These are phyloP conservation scores for Pseudoscleropodium purum DNA, from an alignment of 225 moss, liverwort and hornwort species.

Conservation along the genomic window DNA sequence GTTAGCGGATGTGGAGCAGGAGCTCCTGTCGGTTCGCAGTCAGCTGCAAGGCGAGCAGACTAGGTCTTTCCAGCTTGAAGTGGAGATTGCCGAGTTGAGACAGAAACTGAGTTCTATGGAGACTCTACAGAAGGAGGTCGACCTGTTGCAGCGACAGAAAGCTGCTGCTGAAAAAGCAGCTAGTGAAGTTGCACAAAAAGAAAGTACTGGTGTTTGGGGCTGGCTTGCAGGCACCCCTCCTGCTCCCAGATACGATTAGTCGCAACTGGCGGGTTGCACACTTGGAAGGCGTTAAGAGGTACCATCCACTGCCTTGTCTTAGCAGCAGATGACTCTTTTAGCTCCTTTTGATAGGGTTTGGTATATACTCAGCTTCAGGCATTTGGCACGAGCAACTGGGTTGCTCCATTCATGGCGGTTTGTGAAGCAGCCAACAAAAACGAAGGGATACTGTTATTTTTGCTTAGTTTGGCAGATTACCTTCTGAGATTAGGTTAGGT, in stretches of 20 bases:
- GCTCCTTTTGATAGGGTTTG: constrained; percentile 5
- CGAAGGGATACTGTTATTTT: constrained; percentile 28
- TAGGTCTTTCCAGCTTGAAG: constrained; percentile 87
- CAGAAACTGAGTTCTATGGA: constrained; percentile 70
- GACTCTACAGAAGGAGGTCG: constrained; percentile 63
- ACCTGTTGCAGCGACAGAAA: constrained; percentile 59
- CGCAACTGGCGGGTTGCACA: background rate
- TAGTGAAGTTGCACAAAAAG: constrained; percentile 49
- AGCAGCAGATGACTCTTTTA: background rate
- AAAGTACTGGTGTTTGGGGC: constrained; percentile 65
- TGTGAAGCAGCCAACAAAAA: constrained; percentile 13
- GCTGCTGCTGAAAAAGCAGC: constrained; percentile 57
- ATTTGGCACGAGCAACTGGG: background rate
- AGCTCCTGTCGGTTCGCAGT: constrained; percentile 68
- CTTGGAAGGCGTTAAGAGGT: constrained; percentile 2
- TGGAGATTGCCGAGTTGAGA: constrained; percentile 80
- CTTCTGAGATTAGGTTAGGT: constrained; percentile 30
- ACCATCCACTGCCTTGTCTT: background rate
- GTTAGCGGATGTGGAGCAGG: constrained; percentile 78
- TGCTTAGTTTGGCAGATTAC: constrained; percentile 16
- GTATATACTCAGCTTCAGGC: constrained; percentile 6
- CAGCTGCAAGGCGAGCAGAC: constrained; percentile 84
- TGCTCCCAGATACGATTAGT: constrained; percentile 27
- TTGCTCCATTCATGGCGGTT: constrained; percentile 33
- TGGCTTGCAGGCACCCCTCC: constrained; percentile 66